Evolutionary conservation across 2,329 filamentous ascomycete species (phyloP), one percentile per base, ranked within the genome.

Genomic region (Sporothrix brasiliensis): DNA sequence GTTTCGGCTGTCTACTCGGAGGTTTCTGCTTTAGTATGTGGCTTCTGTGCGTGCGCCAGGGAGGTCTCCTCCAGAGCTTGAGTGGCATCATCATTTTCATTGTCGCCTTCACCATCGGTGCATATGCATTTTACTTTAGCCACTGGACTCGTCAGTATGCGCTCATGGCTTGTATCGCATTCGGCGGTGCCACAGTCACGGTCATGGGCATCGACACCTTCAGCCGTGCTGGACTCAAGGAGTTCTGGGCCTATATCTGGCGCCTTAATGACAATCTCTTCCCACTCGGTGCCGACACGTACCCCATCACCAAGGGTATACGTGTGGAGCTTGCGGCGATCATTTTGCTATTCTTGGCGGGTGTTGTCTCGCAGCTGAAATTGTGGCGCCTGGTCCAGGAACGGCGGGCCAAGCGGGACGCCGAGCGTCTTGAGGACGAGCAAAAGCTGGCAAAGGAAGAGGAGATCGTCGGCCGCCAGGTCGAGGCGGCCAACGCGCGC

Each of bases 231-330:
- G 94, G 94, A 0, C 82, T 97, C 75, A 97, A 97, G 79, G 94
- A 98, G 78, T 97, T 97, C 75, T 98, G 94, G 94, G 86, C 92
- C 6, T 98, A 96, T 78, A 85, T 97, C 50, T 98, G 94, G 94
- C 83, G 82, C 60, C 80, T 98, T 52, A 97, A 97, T 78, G 83
- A 88, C 54, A 85, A 91, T 67, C 82, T 93, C 0, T 98, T 98
- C 76, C 94, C 94, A 0, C 81, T 93, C 2, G 86, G 88, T 50
- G 91, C 91, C 1, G 83, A 85, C 63, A 93, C 91, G 0, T 98
- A 97, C 77, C 94, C 94, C 0, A 82, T 97, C 14, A 97, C 93
- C 0, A 91, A 89, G 75, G 92, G 92, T 2, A 95, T 97, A 70
- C 88, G 89, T 52, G 94, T 95, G 16, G 94, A 98, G 78, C 87